Base-by-base conservation (phyloP, 345 rosid species). In the Barbarea vulgaris region DNA sequence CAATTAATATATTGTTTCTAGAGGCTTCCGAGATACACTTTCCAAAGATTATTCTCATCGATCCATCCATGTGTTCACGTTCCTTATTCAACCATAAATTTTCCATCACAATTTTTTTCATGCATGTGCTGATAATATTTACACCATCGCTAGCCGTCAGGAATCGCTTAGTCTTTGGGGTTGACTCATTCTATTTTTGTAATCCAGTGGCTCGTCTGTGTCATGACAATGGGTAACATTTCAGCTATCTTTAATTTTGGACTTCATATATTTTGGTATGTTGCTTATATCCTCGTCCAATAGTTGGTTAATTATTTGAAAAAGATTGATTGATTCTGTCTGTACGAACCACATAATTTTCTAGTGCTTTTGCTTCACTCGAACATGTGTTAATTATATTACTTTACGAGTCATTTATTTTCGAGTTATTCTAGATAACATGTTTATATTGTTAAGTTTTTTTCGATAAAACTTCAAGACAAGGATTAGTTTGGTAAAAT, bases 11-110 rank as follows among this genome's bases (percentile, higher is more conserved):
- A 41, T 13, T 19, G 62, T 64, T 53, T 73, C 25, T 41, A 73
- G 56, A 41, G 69, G 21, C 69, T 61, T 72, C 69, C 31, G 19
- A 51, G 11, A 39, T 52, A 73, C 64, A 73, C 64, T 63, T 53
- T 52, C 46, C 44, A 21, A 22, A 24, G n/a, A 14, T 39, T 73
- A 42, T 64, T 73, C 70, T 42, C 44, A 39, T 72, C 18, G 31
- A 67, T 51, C 48, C 34, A 66, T 61, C 51, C 48, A 47, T 59
- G 58, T 71, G 75, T 47, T 24, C 67, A 48, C 48, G 24, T 44
- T 7, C 9, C 15, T 64, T 36, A n/a, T 64, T 41, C 15, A 44
- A 25, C 22, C 36, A n/a, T n/a, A 25, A 25, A 24, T 1, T 63
- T 36, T 63, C 22, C 46, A 59, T 59, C 64, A 19, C 46, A 60